Evolutionary conservation across 768 basidiomycete species (phyloP).

Genomic region (Tephrocybe rancida): DNA sequence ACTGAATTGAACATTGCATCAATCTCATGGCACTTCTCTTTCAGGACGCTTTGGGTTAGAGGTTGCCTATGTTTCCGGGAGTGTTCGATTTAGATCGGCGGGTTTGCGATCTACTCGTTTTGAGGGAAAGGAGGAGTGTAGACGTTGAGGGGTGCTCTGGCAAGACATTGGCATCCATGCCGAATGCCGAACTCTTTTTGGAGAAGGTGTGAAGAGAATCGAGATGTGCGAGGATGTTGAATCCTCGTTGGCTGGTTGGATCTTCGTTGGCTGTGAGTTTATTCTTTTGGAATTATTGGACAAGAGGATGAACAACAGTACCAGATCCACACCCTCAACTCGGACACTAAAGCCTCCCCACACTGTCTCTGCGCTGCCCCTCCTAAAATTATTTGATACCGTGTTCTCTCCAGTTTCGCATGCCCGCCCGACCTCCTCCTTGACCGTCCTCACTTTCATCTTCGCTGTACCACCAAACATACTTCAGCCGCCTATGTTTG

Average conservation of each 20-base stretch:
- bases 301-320: not conserved
- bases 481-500: slow-evolving; percentile 28
- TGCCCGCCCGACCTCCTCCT: slow-evolving; percentile 57
- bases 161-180: slow-evolving; percentile 40
- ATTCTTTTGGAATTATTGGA: slow-evolving; percentile 4
- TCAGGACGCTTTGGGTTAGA: slow-evolving; percentile 68
- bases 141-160: slow-evolving; percentile 62
- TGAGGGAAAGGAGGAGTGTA: slow-evolving; percentile 75
- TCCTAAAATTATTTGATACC: slow-evolving; percentile 46
- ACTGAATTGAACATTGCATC: slow-evolving; percentile 57
- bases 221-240: slow-evolving; percentile 31
- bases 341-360: slow-evolving; percentile 50
- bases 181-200: slow-evolving; percentile 61
- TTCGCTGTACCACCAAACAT: slow-evolving; percentile 54
- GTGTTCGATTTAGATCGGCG: slow-evolving; percentile 72
- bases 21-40: slow-evolving; percentile 80
- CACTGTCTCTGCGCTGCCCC: slow-evolving; percentile 76
- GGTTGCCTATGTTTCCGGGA: slow-evolving; percentile 73
- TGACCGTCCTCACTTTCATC: slow-evolving; percentile 86
- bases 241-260: too few relatives aligned
- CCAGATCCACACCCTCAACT: slow-evolving; percentile 8
- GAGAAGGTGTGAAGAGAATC: slow-evolving; percentile 40
- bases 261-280: slow-evolving; percentile 46
- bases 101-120: slow-evolving; percentile 82
- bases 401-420: slow-evolving; percentile 36